Conservation (phyloP, 305 asterid species). For the Coffea humblotiana region DNA sequence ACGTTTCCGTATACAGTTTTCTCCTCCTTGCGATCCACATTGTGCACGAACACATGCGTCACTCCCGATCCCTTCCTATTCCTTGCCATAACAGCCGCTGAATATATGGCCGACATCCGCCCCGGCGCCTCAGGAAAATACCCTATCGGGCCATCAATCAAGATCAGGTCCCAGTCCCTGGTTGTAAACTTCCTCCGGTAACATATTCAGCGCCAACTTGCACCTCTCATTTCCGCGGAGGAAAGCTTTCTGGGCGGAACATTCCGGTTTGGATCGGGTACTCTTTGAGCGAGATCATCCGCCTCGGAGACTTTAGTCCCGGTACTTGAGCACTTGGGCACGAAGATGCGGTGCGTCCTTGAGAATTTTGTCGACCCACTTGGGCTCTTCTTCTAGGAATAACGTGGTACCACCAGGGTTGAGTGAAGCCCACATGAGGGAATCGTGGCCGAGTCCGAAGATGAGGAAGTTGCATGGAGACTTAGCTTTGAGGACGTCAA, state of each 20-base stretch:
- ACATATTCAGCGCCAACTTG: slow-evolving; percentile 61
- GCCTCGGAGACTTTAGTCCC: slow-evolving; percentile 59
- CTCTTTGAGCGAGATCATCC: slow-evolving; percentile 37
- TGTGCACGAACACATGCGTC: slow-evolving; percentile 77
- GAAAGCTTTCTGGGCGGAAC: slow-evolving; percentile 42
- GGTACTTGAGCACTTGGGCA: slow-evolving; percentile 60
- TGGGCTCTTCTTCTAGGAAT: slow-evolving; percentile 74
- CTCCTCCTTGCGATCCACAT: slow-evolving; percentile 73
- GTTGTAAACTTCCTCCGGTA: slow-evolving; percentile 57
- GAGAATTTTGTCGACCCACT: slow-evolving; percentile 60
- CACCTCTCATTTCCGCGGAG: slow-evolving; percentile 56
- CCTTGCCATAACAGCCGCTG: slow-evolving; percentile 83
- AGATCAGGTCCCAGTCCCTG: slow-evolving; percentile 81
- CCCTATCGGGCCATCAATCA: slow-evolving; percentile 87
- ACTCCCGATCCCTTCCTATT: slow-evolving; percentile 55
- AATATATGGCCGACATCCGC: slow-evolving; percentile 79
- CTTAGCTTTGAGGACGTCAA: slow-evolving; percentile 39
- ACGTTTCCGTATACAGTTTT: slow-evolving; percentile 57
- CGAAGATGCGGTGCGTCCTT: slow-evolving; percentile 59
- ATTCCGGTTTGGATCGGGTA: slow-evolving; percentile 44
- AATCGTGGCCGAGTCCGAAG: slow-evolving; percentile 76
- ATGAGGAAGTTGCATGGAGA: slow-evolving; percentile 64
- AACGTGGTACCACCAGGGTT: slow-evolving; percentile 64
- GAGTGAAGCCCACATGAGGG: slow-evolving; percentile 76
- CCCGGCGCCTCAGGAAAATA: slow-evolving; percentile 81